Conservation (phyloP, 768 basidiomycete species). For the Pholiota conissans region DNA sequence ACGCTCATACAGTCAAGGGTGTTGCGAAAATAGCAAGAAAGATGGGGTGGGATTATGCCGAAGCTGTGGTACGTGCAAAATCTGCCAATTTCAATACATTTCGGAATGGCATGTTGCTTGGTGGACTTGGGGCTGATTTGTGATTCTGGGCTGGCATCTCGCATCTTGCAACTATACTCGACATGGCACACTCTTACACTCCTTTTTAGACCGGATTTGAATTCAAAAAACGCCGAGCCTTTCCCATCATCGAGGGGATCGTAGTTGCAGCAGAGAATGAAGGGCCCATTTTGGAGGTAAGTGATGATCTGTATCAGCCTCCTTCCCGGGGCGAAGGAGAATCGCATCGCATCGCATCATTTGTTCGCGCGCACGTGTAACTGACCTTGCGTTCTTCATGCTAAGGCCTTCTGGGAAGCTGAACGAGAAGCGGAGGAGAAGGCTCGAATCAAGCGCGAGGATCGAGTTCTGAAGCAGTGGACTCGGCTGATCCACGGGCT, state of each 20-base stretch:
- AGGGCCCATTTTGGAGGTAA: slow-evolving; percentile 69
- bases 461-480: slow-evolving; percentile 87
- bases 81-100: not conserved
- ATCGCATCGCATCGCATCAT: no score
- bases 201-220: slow-evolving; percentile 84
- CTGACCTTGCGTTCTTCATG: slow-evolving; percentile 5
- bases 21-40: slow-evolving; percentile 86
- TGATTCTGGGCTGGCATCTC: not conserved
- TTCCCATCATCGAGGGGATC: slow-evolving; percentile 82
- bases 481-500: slow-evolving; percentile 84
- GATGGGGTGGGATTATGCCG: slow-evolving; percentile 87
- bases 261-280: slow-evolving; percentile 86
- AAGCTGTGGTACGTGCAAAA: slow-evolving; percentile 80
- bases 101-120: slow-evolving; percentile 1
- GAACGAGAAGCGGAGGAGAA: slow-evolving; percentile 78
- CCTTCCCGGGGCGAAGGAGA: no score
- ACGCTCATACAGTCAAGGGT: slow-evolving; percentile 62
- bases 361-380: slow-evolving; percentile 1
- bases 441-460: slow-evolving; percentile 71
- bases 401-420: slow-evolving; percentile 82
- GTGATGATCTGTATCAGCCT: slow-evolving; percentile 38
- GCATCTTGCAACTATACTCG: not conserved
- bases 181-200: no score
- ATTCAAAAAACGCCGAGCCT: slow-evolving; percentile 89
- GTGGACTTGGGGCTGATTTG: not conserved